These are phyloP conservation scores for Penicillium sp. DNA, from an alignment of 2,329 filamentous ascomycete genomes.

Conservation along the genomic window DNA sequence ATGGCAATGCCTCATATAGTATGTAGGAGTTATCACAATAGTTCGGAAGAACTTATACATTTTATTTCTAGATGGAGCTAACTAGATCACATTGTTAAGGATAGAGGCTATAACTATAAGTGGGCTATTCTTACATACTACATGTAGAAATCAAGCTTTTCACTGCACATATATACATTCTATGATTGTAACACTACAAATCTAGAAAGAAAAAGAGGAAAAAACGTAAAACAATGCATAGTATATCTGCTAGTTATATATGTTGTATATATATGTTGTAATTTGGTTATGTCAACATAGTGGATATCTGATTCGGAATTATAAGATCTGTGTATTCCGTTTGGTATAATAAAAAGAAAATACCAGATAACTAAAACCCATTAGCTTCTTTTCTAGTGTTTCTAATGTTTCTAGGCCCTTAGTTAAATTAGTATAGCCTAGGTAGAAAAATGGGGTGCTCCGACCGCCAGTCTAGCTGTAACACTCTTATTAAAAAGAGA, in stretches of 20 bases:
- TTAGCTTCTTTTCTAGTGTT: not conserved
- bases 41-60: not conserved
- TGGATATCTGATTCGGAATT: not conserved
- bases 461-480: slow-evolving; percentile 4
- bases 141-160: not conserved
- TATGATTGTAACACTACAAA: not conserved
- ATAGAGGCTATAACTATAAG: not conserved
- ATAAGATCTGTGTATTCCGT: not conserved
- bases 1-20: not conserved
- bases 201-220: not conserved
- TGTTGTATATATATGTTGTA: too few relatives aligned
- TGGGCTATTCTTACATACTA: not conserved
- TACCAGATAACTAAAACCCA: not conserved
- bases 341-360: too few relatives aligned
- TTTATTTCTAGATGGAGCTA: not conserved
- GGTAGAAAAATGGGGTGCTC: not conserved
- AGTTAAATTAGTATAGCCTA: not conserved
- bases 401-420: not conserved
- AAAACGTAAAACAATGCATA: not conserved
- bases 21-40: not conserved
- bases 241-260: not conserved
- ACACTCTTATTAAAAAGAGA: slow-evolving; percentile 1
- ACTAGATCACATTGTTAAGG: not conserved
- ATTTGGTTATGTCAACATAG: not conserved
- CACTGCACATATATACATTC: not conserved